Evolutionary conservation across 1,139 yeast species (phyloP).

Genomic region (Yamadazyma triangularis): DNA sequence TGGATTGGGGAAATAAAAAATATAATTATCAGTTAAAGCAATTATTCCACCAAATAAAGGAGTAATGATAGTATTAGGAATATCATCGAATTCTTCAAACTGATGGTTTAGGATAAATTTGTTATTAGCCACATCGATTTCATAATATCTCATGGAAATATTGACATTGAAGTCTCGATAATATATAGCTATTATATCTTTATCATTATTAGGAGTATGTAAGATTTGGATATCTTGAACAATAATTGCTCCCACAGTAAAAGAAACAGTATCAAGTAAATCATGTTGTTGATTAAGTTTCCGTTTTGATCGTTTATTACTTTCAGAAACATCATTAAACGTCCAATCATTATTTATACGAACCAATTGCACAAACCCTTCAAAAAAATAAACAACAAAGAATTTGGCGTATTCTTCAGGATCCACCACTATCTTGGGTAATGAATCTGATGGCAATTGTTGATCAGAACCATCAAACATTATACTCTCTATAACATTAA

Average conservation of each 20-base stretch:
- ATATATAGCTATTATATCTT: conserved; percentile 21
- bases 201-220: conserved; percentile 3
- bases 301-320: conserved; percentile 7
- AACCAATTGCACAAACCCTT: conserved; percentile 25
- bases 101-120: conserved; percentile 18
- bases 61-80: conserved; percentile 27
- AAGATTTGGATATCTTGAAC: conserved; percentile 19
- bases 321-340: conserved; percentile 1
- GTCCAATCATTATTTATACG: conserved; percentile 11
- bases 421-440: conserved; percentile 19
- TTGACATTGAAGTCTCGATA: conserved; percentile 34
- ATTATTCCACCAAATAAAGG: conserved; percentile 25
- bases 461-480: conserved; percentile 24
- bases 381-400: conserved; percentile 25
- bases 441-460: conserved; percentile 22
- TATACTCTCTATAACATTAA: conserved; percentile 7
- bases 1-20: conserved; percentile 30
- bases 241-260: conserved; percentile 26
- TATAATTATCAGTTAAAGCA: conserved; percentile 23
- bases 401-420: conserved; percentile 10
- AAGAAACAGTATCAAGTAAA: conserved; percentile 11
- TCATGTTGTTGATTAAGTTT: conserved; percentile 6
- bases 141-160: conserved; percentile 28
- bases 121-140: conserved; percentile 9
- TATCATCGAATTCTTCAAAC: conserved; percentile 30